Percentiles rank a stretch among this genome's conserved stretches.
These are phyloP conservation scores for Strobilomyces confusus DNA, from an alignment of 768 basidiomycete genomes.

Conservation along the genomic window DNA sequence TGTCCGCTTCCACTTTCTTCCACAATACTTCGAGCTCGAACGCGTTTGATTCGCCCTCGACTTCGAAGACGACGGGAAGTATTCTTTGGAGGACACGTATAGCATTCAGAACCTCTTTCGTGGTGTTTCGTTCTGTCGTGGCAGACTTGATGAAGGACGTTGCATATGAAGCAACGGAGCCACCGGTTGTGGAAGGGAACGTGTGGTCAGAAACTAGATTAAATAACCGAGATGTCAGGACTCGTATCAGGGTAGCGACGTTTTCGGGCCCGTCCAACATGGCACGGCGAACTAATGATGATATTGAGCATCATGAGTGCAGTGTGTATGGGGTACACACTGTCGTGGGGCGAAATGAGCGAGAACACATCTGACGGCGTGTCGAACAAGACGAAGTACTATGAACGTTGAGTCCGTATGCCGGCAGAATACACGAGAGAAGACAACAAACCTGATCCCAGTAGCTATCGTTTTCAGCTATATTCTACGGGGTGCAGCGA, in stretches of 20 bases:
- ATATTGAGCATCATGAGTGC: constrained; percentile 8
- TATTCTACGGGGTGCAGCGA: constrained; percentile 48
- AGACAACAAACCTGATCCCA: constrained; percentile 75
- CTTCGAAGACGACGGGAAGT: constrained; percentile 84
- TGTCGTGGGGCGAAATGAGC: constrained; percentile 79
- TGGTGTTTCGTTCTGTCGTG: constrained; percentile 57
- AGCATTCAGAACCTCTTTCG: constrained; percentile 88
- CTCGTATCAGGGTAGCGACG: constrained; percentile 74
- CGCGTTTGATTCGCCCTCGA: constrained; percentile 62
- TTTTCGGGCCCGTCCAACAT: constrained; percentile 83
- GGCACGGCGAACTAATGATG: constrained; percentile 67
- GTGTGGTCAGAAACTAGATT: constrained; percentile 76
- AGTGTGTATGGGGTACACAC: constrained; percentile 41
- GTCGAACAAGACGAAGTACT: constrained; percentile 87
- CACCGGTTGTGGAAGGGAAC: constrained; percentile 58
- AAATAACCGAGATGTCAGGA: constrained; percentile 65
- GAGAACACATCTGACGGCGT: constrained; percentile 89
- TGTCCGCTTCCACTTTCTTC: constrained; percentile 57
- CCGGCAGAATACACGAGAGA: not conserved
- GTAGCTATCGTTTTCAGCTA: constrained; percentile 70
- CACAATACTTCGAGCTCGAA: constrained; percentile 84
- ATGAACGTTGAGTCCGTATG: constrained; percentile 4
- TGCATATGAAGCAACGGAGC: constrained; percentile 62
- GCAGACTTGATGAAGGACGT: constrained; percentile 65
- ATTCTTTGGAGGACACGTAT: constrained; percentile 86